phyloP scores from a whole-genome alignment of 1,284 basidiomycete genomes.

The Microbotryum saponariae region DNA sequence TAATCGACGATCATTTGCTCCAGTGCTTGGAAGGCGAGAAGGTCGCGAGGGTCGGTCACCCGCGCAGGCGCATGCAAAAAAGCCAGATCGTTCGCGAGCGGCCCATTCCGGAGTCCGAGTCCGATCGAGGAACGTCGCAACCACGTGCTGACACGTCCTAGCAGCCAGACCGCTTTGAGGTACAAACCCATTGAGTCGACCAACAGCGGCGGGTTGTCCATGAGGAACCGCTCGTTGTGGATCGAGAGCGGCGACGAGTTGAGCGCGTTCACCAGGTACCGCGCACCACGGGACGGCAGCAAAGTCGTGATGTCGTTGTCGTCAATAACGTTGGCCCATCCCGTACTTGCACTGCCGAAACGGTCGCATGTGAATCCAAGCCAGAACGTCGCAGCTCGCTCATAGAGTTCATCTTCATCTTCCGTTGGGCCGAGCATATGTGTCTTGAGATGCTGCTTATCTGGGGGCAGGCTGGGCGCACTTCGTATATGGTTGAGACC shows the following conservation, averaged over 20 bases:
- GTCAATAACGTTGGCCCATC: conserved; percentile 30
- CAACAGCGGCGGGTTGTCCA: conserved; percentile 25
- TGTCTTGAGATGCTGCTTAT: conserved; percentile 9
- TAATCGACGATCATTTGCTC: conserved; percentile 11
- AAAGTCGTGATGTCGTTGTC: conserved; percentile 32
- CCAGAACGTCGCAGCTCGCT: conserved; percentile 26
- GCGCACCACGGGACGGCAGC: conserved; percentile 13
- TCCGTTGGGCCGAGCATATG: conserved; percentile 14
- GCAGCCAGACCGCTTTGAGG: conserved; percentile 28
- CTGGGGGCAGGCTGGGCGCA: background rate
- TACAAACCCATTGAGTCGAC: conserved; percentile 27
- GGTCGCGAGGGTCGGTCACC: background rate
- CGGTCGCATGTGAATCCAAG: conserved; percentile 27
- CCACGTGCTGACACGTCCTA: conserved; percentile 25
- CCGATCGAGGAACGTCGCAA: conserved; percentile 11
- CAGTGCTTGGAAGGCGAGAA: conserved; percentile 19
- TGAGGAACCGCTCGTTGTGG: conserved; percentile 27
- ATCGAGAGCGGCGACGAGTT: conserved; percentile 23
- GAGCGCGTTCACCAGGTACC: conserved; percentile 4
- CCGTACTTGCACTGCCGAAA: conserved; percentile 28
- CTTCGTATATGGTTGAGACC: conserved; percentile 41
- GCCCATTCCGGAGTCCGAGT: background rate
- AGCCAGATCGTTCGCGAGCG: no score
- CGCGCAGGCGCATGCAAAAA: background rate
- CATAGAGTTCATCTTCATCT: conserved; percentile 19